A percentile compares a stretch with the other conserved stretches of the same genome.
These are phyloP conservation scores for Serendipita vermifera DNA, from an alignment of 768 basidiomycete species.

Conservation along the genomic window DNA sequence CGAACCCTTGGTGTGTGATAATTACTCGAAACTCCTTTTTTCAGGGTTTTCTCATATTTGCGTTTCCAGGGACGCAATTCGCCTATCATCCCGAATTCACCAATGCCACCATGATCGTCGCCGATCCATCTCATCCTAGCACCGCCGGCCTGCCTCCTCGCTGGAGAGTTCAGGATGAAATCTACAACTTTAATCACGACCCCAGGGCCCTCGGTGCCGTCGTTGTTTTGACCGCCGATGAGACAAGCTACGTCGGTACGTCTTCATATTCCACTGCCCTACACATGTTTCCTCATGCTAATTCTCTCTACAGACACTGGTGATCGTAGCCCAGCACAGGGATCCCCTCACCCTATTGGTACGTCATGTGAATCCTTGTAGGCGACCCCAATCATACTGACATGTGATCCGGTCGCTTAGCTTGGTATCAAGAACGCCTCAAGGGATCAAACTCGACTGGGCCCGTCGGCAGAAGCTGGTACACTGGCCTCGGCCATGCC, in stretches of 20 bases:
- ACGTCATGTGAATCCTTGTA: constrained; percentile 16
- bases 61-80: constrained; percentile 43
- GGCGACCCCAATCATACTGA: not conserved
- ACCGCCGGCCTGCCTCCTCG: constrained; percentile 17
- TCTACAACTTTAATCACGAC: constrained; percentile 59
- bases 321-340: constrained; percentile 45
- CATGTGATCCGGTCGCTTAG: constrained; percentile 26
- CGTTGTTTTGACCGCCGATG: constrained; percentile 52
- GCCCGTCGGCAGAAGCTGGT: constrained; percentile 63
- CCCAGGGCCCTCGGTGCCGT: constrained; percentile 49
- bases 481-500: constrained; percentile 68
- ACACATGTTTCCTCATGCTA: no score
- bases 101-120: constrained; percentile 30
- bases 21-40: not conserved
- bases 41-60: not conserved
- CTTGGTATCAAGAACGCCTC: constrained; percentile 71
- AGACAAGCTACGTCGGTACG: constrained; percentile 46
- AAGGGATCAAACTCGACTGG: constrained; percentile 36
- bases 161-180: constrained; percentile 23
- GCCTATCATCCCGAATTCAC: constrained; percentile 58
- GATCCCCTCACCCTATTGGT: constrained; percentile 69
- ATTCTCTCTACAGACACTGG: constrained; percentile 34
- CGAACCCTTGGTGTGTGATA: not conserved
- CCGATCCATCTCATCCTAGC: constrained; percentile 23
- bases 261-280: not conserved